Evolutionary conservation across 129 eudicot species (phyloP), one percentile per base, ranked within the genome.

Genomic region (Tanacetum coccineum): DNA sequence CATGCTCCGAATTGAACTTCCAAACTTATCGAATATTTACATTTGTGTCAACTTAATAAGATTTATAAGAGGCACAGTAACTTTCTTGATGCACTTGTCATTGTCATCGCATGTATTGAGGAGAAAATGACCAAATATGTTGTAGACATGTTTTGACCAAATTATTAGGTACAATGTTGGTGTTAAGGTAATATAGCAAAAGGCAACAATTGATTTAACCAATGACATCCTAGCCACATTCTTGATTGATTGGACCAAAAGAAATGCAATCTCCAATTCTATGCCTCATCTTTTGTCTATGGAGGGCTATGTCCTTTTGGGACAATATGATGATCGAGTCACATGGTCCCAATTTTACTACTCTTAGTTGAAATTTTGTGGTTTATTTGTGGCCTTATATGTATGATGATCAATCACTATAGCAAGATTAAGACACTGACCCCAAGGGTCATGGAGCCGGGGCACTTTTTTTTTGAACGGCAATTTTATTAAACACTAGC

Each of bases 161-260:
- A 32, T 62, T 51, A 49, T 68, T 9, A 59, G 66, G 65, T 71
- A 28, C 54, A 49, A 59, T 70, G 32, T 78, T 72, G 71, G 36
- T 57, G 81, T 72, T 67, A 60, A 78, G 75, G 78, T 66, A 36
- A 36, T 71, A 59, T 36, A 78, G 67, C 74, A 59, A 28, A 65
- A 72, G 74, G 72, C 74, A 44, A 2, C 3, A 56, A 20, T 60
- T 67, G 56, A 60, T 60, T 40, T 42, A 59, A 72, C 61, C 73
- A 51, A 44, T 75, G 78, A 44, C 74, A 71, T 53, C 20, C 76
- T 40, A 42, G 70, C 53, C 47, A 36, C 42, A 60, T 46, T 59
- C 14, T 76, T 58, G 69, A 64, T 76, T 58, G 69, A 64, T 65
- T 71, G 74, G 67, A 59, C 74, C 19, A 46, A 57, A 70, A 70